Evolutionary conservation across 2,329 filamentous ascomycete species (phyloP), one percentile per base, ranked within the genome.

Genomic region (Fusarium brachygibbosum): DNA sequence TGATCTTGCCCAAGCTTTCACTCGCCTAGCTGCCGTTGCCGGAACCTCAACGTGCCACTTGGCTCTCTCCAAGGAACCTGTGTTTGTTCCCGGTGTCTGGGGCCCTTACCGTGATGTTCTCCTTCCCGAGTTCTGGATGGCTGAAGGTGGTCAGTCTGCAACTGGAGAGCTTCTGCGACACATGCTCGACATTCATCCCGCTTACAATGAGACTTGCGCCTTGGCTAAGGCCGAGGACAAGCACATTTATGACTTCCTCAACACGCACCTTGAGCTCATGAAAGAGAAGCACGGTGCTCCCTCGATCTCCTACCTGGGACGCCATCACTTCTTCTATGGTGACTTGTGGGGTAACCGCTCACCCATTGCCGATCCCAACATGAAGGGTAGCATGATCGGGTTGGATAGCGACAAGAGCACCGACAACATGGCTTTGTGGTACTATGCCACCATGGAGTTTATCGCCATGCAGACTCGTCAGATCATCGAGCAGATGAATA

Each of bases 291-390:
- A 83, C 25, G 83, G 85, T 3, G 93, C 93, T 4, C 94, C 94
- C 0, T 89, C 88, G 53, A 87, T 98, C 67, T 91, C 93, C 19
- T 97, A 94, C 79, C 85, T 99, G 3, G 94, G 90, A 14, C 92
- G 95, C 11, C 95, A 99, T 80, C 92, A 97, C 83, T 99, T 99
- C 88, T 97, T 99, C 84, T 99, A 99, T 79, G 96, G 96, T 68
- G 96, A 99, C 77, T 86, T 98, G 6, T 98, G 97, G 87, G 96
- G 96, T 65, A 99, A 99, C 83, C 91, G 96, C 40, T 97, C 94
- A 21, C 96, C 96, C 2, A 88, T 99, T 60, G 95, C 96, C 6
- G 94, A 99, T 76, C 86, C 95, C 28, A 92, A 90, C 81, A 99
- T 99, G 96, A 92, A 91, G 71, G 96, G 96, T 28, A 90, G 93